These are phyloP conservation scores for Globisporangium abappressorium DNA, from an alignment of 352 stramenopile species.

Conservation along the genomic window DNA sequence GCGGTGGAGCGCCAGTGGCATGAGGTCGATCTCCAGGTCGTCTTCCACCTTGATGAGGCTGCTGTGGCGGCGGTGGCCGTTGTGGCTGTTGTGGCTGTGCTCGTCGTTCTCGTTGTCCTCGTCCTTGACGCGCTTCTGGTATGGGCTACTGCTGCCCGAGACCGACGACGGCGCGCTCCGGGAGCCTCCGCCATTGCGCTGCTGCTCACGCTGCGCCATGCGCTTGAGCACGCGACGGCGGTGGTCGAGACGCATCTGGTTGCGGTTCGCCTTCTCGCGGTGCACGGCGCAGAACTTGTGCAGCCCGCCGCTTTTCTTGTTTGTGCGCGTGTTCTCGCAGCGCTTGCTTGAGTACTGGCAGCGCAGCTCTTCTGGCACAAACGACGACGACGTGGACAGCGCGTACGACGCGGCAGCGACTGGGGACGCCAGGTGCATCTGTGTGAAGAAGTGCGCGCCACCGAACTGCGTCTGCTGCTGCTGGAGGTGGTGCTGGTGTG, in stretches of 20 bases:
- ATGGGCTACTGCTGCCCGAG: conserved; percentile 25
- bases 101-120: conserved; percentile 8
- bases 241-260: conserved; percentile 69
- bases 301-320: conserved; percentile 47
- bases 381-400: background rate
- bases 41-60: conserved; percentile 13
- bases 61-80: background rate
- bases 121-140: conserved; percentile 10
- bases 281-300: conserved; percentile 61
- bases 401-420: background rate
- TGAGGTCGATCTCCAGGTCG: conserved; percentile 22
- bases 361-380: conserved; percentile 44
- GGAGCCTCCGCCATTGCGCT: conserved; percentile 11
- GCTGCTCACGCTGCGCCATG: conserved; percentile 46
- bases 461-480: conserved; percentile 6
- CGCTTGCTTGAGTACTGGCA: conserved; percentile 53
- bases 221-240: conserved; percentile 51
- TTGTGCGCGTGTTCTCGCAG: conserved; percentile 39
- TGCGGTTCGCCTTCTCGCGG: conserved; percentile 59
- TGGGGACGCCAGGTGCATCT: background rate
- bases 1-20: conserved; percentile 29
- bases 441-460: background rate
- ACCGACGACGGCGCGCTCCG: conserved; percentile 16
- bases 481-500: background rate
- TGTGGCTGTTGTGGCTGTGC: background rate